These are phyloP conservation scores for Singerocomus inundabilis DNA, from an alignment of 1,284 basidiomycete genomes.

Conservation along the genomic window DNA sequence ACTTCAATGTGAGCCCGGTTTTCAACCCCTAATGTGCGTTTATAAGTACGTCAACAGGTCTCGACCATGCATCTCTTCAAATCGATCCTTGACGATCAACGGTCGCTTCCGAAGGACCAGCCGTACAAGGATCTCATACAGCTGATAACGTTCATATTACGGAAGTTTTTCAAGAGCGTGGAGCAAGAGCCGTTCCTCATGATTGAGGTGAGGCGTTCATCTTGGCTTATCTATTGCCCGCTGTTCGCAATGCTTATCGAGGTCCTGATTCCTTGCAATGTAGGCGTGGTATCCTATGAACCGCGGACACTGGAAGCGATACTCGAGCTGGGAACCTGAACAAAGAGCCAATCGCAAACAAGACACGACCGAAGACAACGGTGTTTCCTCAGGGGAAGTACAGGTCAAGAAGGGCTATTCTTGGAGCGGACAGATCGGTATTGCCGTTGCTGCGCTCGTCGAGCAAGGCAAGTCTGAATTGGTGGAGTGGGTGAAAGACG, in stretches of 20 bases:
- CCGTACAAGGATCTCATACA: slow-evolving; percentile 80
- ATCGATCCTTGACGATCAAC: slow-evolving; percentile 74
- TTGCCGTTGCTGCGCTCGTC: slow-evolving; percentile 73
- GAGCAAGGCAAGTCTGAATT: slow-evolving; percentile 64
- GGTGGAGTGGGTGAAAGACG: slow-evolving; percentile 80
- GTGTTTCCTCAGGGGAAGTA: slow-evolving; percentile 61
- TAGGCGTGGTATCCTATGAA: slow-evolving; percentile 90
- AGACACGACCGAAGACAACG: slow-evolving; percentile 44
- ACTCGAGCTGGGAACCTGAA: slow-evolving; percentile 79
- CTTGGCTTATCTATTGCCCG: slow-evolving; percentile 25
- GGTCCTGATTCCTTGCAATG: slow-evolving; percentile 1
- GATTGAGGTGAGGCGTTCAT: slow-evolving; percentile 59
- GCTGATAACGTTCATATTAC: slow-evolving; percentile 81
- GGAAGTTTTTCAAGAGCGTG: slow-evolving; percentile 89
- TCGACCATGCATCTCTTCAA: slow-evolving; percentile 85
- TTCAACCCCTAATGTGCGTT: slow-evolving; percentile 8
- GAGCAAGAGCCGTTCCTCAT: slow-evolving; percentile 80
- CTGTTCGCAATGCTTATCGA: slow-evolving; percentile 18
- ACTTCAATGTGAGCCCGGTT: slow-evolving; percentile 73
- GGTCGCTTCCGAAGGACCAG: slow-evolving; percentile 71
- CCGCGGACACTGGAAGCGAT: slow-evolving; percentile 80
- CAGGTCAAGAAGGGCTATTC: slow-evolving; percentile 84
- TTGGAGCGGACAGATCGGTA: slow-evolving; percentile 89
- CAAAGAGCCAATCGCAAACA: slow-evolving; percentile 45
- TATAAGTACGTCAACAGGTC: slow-evolving; percentile 53